Evolutionary conservation across 2,329 filamentous ascomycete species (phyloP).

Genomic region (Bipolaris oryzae): DNA sequence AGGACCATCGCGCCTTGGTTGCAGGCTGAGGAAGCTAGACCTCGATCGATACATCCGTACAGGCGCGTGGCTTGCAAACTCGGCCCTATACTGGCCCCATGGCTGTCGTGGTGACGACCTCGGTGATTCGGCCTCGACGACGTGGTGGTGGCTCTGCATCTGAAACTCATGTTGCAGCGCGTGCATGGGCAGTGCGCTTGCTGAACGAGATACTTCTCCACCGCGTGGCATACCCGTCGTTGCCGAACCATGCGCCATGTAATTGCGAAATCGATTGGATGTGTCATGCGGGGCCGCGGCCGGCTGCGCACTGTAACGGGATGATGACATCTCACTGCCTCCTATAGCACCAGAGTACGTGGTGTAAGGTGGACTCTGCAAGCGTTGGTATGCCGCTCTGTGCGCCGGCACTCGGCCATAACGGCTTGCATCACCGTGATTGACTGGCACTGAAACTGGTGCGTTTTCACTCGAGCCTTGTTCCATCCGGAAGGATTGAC

Average conservation of each 20-base stretch:
- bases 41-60: neutral
- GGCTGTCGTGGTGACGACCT: constrained; percentile 10
- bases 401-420: constrained; percentile 24
- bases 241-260: neutral
- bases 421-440: constrained; percentile 1
- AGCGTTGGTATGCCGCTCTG: constrained; percentile 21
- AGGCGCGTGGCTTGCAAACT: neutral
- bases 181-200: constrained; percentile 11
- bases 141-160: neutral
- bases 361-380: constrained; percentile 18
- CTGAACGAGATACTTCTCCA: constrained; percentile 11
- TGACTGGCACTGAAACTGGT: constrained; percentile 9
- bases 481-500: constrained; percentile 5
- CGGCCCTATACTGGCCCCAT: constrained; percentile 8
- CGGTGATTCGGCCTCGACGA: neutral
- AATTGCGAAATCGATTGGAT: constrained; percentile 19
- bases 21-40: constrained; percentile 4
- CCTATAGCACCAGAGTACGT: constrained; percentile 4
- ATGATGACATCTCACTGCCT: neutral
- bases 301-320: constrained; percentile 22
- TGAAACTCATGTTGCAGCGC: neutral
- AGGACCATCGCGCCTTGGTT: constrained; percentile 9
- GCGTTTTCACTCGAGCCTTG: constrained; percentile 36
- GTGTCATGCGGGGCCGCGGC: constrained; percentile 14
- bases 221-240: neutral